Evolutionary conservation across 768 basidiomycete species (phyloP), one percentile per base, ranked within the genome.

Genomic region (Kwoniella shandongensis): DNA sequence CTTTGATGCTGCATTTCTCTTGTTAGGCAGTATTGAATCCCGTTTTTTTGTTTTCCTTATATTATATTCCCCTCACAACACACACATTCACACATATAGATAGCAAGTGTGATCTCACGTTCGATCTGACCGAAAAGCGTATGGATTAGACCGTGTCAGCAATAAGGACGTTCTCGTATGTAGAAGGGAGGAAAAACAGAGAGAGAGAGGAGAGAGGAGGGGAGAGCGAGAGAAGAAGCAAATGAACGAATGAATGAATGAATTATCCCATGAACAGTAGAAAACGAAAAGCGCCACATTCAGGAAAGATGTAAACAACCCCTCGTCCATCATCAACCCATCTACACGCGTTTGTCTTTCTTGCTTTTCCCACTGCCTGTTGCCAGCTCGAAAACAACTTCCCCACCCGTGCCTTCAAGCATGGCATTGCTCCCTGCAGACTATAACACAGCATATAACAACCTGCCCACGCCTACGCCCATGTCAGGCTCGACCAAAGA

Each of bases 261-360:
- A 32, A n/a, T n/a, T n/a, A n/a, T n/a, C n/a, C n/a, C n/a, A n/a
- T n/a, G n/a, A n/a, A n/a, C n/a, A n/a, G 32, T 6, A 13, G 32
- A 32, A 32, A 32, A 32, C 13, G 32, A 32, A 32, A 32, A 32
- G 32, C 13, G 32, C 32, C 32, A 32, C 32, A 32, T 32, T 32
- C 32, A 32, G 32, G 32, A 32, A 32, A 23, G 40, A 42, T 18
- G 40, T 42, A 42, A 42, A 42, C 40, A 42, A 42, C 32, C 32
- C 6, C 32, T 32, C 32, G 6, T 13, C 7, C 32, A 32, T 32
- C 32, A 6, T 13, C 13, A 6, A 6, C 32, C 13, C 32, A 29
- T 8, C 12, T 7, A 29, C 50, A 51, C 50, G 50, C 50, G 50
- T 40, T 38, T 51, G 23, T 22, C 52, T 38, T 54, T 53, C 18